Base-by-base conservation (phyloP, 441 rosid genomes). In the Gossypium gossypioides region DNA sequence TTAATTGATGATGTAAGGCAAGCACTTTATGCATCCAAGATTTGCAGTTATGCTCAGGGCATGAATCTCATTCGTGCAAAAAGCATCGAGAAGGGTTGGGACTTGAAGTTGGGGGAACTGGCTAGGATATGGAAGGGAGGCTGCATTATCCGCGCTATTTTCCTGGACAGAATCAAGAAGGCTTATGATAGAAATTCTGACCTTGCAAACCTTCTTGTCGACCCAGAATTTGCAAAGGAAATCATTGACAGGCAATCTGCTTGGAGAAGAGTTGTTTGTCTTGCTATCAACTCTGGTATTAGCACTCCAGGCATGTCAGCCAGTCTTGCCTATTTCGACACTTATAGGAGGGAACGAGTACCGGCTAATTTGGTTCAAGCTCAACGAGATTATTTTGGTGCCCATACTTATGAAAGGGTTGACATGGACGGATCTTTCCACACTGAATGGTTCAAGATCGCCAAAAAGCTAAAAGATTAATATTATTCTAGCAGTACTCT, bases 381-480 rank as follows among this genome's bases (percentile, higher is more conserved):
- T 25, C 63, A 58, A 13, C 18, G 63, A n/a, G 63, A 58, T 13
- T 58, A 58, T 58, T 58, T 58, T n/a, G 63, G 63, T 13, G 63
- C 63, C 40, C 63, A 58, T 58, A 58, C 63, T 13, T 58, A 58
- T 13, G 63, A 58, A 58, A 58, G 63, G 63, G 40, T 58, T 5
- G 40, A 58, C 29, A 13, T 13, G 40, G 63, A 58, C 19, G 63
- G 63, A 58, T 25, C 63, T 13, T 58, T 58, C 63, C 63, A 58
- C 63, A 58, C 63, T 13, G 63, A 58, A 58, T 58, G 63, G 63
- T 58, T 58, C 63, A 58, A 58, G 63, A 58, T 58, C 15, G 63
- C 63, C 19, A 25, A 25, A 58, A 27, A 58, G 9, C 63, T 58
- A n/a, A 88, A 86, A 79, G 80, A 82, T 37, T 90, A 76, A 81